phyloP scores from a whole-genome alignment of 2,329 filamentous ascomycete genomes.

The Epichloe coenophiala region DNA sequence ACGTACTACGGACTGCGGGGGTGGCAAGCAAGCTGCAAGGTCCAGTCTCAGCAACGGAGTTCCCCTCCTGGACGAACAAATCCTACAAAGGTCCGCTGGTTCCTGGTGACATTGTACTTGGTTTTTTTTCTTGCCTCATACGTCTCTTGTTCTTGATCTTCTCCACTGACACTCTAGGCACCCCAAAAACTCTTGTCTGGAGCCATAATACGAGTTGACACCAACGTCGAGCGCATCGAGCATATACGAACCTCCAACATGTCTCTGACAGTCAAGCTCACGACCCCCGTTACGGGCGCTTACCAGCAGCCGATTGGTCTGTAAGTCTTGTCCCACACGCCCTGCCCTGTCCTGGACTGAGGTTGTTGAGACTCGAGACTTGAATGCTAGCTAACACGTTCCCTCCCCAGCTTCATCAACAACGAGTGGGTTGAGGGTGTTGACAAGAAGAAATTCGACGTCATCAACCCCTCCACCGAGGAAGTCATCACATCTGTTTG shows the following conservation, averaged over 20 bases:
- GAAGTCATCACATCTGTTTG: constrained; percentile 70
- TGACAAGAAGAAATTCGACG: constrained; percentile 83
- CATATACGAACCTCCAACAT: constrained; percentile 17
- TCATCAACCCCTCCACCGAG: constrained; percentile 78
- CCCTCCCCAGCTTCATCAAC: constrained; percentile 62
- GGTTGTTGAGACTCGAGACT: neutral
- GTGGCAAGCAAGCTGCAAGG: neutral
- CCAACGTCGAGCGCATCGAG: neutral
- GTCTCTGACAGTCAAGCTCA: constrained; percentile 45
- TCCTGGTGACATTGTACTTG: neutral
- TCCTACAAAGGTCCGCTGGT: neutral
- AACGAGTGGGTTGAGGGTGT: constrained; percentile 71
- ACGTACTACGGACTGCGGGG: too few species aligned
- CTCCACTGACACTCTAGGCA: neutral
- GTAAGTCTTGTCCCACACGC: constrained; percentile 27
- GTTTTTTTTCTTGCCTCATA: neutral
- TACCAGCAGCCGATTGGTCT: constrained; percentile 48
- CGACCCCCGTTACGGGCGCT: constrained; percentile 51
- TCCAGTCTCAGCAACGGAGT: neutral
- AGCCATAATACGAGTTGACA: neutral
- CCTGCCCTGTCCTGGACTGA: neutral
- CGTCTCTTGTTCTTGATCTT: neutral
- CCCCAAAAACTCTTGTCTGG: neutral
- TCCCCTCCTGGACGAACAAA: neutral
- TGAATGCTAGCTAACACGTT: neutral